Conservation (phyloP, 108 stramenopile species). For the Conticribra weissflogii region DNA sequence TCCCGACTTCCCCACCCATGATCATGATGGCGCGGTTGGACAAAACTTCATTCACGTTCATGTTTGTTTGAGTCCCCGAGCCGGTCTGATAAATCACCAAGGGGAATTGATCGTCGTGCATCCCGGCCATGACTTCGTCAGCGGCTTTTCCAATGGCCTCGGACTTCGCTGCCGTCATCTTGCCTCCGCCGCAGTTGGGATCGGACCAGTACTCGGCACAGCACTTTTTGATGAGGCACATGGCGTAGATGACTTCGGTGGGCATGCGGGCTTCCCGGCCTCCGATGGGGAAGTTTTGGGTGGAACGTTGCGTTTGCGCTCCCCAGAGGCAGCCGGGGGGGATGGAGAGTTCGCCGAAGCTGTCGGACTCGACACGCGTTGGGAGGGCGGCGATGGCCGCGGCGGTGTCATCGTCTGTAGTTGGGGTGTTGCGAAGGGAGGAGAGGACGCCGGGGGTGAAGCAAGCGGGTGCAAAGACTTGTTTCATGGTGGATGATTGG, state of each 20-base stretch:
- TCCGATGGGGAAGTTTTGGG: conserved; percentile 96
- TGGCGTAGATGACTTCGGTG: conserved; percentile 85
- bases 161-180: conserved; percentile 64
- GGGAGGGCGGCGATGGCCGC: conserved; percentile 55
- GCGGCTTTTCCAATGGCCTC: conserved; percentile 88
- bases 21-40: conserved; percentile 97
- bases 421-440: conserved; percentile 10
- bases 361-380: conserved; percentile 80
- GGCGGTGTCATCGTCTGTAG: background rate
- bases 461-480: conserved; percentile 41
- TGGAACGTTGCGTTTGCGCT: conserved; percentile 94
- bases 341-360: conserved; percentile 78
- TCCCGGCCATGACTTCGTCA: conserved; percentile 90
- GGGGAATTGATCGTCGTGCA: conserved; percentile 96
- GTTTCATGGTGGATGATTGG: conserved; percentile 29
- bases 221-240: conserved; percentile 94
- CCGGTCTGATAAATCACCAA: conserved; percentile 97
- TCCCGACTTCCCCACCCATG: conserved; percentile 89
- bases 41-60: conserved; percentile 99
- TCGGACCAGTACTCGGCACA: conserved; percentile 78
- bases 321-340: conserved; percentile 81
- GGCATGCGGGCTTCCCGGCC: conserved; percentile 94
- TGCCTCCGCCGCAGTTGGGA: conserved; percentile 74
- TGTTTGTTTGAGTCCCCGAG: conserved; percentile 97
- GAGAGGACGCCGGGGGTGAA: conserved; percentile 32